These are phyloP conservation scores for Apiotrichum sp. DNA, from an alignment of 1,284 basidiomycete genomes.

Conservation along the genomic window DNA sequence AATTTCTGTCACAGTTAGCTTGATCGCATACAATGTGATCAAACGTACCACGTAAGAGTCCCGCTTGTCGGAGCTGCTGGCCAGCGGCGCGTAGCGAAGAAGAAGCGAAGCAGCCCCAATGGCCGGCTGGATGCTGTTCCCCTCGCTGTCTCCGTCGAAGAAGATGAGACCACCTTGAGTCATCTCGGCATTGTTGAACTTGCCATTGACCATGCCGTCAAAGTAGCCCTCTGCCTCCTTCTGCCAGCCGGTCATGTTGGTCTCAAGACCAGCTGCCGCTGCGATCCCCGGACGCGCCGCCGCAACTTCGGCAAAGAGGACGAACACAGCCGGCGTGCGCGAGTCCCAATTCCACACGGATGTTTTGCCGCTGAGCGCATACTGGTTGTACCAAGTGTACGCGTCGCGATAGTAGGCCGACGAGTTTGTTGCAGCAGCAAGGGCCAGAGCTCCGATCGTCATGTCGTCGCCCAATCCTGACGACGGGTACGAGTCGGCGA, in stretches of 20 bases:
- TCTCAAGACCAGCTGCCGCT: constrained; percentile 51
- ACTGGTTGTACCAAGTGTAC: constrained; percentile 57
- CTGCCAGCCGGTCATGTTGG: constrained; percentile 62
- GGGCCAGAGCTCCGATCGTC: constrained; percentile 63
- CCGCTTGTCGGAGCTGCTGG: constrained; percentile 58
- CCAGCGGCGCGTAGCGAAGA: constrained; percentile 66
- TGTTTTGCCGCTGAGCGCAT: constrained; percentile 54
- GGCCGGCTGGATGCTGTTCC: constrained; percentile 74
- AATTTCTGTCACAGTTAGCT: background rate
- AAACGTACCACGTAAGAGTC: constrained; percentile 54
- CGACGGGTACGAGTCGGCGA: constrained; percentile 64
- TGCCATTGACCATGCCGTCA: constrained; percentile 59
- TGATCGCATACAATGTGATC: constrained; percentile 34
- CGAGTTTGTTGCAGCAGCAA: constrained; percentile 64
- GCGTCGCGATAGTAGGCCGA: constrained; percentile 61
- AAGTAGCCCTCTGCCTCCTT: constrained; percentile 67
- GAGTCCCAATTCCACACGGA: constrained; percentile 84
- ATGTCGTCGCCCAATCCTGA: constrained; percentile 53
- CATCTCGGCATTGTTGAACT: constrained; percentile 53
- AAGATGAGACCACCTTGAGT: constrained; percentile 71
- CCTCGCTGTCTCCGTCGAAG: constrained; percentile 71
- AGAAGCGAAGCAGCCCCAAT: constrained; percentile 78
- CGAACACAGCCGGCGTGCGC: constrained; percentile 65
- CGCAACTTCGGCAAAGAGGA: constrained; percentile 57
- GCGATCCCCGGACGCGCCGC: constrained; percentile 54